phyloP scores from a whole-genome alignment of 2,329 filamentous ascomycete species.

The Chaetomiaceae sp. region DNA sequence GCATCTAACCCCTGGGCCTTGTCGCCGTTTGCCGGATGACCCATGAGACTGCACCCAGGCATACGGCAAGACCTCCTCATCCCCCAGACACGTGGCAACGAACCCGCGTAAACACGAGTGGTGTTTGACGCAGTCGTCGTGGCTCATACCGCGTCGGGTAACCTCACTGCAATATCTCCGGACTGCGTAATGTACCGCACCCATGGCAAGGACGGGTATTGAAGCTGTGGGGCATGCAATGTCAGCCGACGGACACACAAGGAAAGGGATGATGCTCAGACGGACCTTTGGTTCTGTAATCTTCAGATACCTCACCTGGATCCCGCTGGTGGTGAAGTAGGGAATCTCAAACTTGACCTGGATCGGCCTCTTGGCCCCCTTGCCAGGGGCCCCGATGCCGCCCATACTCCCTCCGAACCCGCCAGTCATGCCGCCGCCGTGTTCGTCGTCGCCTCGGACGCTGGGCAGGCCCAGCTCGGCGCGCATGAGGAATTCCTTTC shows the following conservation, averaged over 20 bases:
- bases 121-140: too few relatives aligned
- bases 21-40: too few relatives aligned
- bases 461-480: constrained; percentile 91
- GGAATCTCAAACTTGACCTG: constrained; percentile 99
- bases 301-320: constrained; percentile 97
- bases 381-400: constrained; percentile 69
- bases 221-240: constrained; percentile 54
- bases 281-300: constrained; percentile 98
- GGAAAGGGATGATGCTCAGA: constrained; percentile 9
- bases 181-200: constrained; percentile 98
- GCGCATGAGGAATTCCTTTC: constrained; percentile 97
- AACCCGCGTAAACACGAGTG: too few relatives aligned
- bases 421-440: constrained; percentile 94
- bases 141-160: constrained; percentile 75
- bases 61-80: too few relatives aligned
- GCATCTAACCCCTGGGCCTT: too few relatives aligned
- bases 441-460: constrained; percentile 91
- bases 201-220: constrained; percentile 98
- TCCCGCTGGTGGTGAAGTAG: constrained; percentile 99
- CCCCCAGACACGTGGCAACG: too few relatives aligned
- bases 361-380: constrained; percentile 88
- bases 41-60: too few relatives aligned
- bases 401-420: constrained; percentile 97
- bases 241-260: constrained; percentile 7
- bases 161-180: constrained; percentile 88